phyloP scores from a whole-genome alignment of 768 basidiomycete genomes.

The Coprinellus micaceus region DNA sequence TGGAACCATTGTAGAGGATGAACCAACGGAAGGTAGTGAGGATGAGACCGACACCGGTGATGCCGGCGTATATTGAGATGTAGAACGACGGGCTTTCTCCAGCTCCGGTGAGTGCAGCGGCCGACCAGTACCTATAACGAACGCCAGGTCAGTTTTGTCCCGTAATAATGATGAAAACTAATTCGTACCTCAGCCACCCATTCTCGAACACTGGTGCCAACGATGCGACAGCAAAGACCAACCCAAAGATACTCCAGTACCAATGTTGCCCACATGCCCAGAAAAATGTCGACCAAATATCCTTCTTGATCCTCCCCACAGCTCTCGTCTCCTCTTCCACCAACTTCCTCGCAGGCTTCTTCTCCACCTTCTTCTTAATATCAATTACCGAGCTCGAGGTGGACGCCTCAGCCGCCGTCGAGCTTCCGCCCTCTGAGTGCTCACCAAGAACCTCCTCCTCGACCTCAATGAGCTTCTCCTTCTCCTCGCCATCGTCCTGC shows the following conservation, averaged over 20 bases:
- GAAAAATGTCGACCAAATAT: slow-evolving; percentile 54
- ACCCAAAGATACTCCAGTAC: slow-evolving; percentile 59
- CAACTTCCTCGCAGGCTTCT: slow-evolving; percentile 65
- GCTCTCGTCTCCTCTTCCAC: slow-evolving; percentile 83
- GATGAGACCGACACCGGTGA: slow-evolving; percentile 39
- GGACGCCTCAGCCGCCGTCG: slow-evolving; percentile 38
- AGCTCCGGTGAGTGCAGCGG: slow-evolving; percentile 38
- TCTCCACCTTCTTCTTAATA: slow-evolving; percentile 25
- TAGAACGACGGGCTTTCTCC: slow-evolving; percentile 53
- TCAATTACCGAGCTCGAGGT: not conserved
- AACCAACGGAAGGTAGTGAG: slow-evolving; percentile 64
- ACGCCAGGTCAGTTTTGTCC: too few species aligned
- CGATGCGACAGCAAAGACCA: slow-evolving; percentile 52
- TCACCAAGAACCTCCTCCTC: slow-evolving; percentile 27
- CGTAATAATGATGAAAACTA: not conserved
- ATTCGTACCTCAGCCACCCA: slow-evolving; percentile 56
- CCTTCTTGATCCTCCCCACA: slow-evolving; percentile 61
- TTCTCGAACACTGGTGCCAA: slow-evolving; percentile 68
- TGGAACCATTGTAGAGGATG: slow-evolving; percentile 78
- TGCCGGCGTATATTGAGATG: slow-evolving; percentile 64
- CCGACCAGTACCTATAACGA: slow-evolving; percentile 57
- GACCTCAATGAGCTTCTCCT: slow-evolving; percentile 43
- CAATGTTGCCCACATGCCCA: slow-evolving; percentile 41
- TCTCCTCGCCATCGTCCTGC: slow-evolving; percentile 53
- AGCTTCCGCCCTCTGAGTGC: slow-evolving; percentile 41